Percentiles rank a stretch among this genome's conserved stretches.
Conservation (phyloP, 2,329 filamentous ascomycete species). For the Exophiala bonariae region DNA sequence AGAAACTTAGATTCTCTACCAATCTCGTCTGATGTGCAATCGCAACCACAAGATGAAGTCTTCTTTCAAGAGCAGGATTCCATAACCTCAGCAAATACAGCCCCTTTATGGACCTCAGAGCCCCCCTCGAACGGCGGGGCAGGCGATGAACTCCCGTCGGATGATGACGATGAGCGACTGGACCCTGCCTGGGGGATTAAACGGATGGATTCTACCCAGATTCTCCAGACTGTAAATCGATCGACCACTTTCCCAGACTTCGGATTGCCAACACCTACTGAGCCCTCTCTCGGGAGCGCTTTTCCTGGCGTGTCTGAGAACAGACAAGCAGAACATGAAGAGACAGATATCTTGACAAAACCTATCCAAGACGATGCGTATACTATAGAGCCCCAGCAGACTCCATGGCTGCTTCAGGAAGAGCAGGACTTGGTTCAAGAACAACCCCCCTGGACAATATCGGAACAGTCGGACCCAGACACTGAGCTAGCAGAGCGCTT, state of each 20-base stretch:
- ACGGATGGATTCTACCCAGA: constrained; percentile 20
- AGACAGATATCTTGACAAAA: background rate
- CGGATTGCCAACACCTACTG: background rate
- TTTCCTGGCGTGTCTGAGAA: background rate
- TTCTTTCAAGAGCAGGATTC: too few relatives aligned
- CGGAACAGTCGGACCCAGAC: constrained; percentile 7
- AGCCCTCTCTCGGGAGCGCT: background rate
- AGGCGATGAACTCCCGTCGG: constrained; percentile 21
- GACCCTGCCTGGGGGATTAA: constrained; percentile 29
- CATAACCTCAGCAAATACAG: too few relatives aligned
- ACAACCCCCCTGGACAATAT: constrained; percentile 13
- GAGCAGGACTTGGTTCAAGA: constrained; percentile 7
- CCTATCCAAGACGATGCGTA: constrained; percentile 1
- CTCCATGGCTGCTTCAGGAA: constrained; percentile 12
- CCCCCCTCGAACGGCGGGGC: background rate
- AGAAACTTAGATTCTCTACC: too few relatives aligned
- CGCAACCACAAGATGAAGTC: too few relatives aligned
- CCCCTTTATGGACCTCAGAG: constrained; percentile 4
- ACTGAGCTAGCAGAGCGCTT: constrained; percentile 20
- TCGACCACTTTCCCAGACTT: constrained; percentile 26
- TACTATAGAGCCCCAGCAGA: constrained; percentile 2
- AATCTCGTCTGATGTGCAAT: too few relatives aligned
- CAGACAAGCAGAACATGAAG: background rate
- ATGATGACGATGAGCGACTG: constrained; percentile 23
- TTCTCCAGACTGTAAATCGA: constrained; percentile 24